Conservation (phyloP, 305 asterid species). For the Fraxinus platypoda region DNA sequence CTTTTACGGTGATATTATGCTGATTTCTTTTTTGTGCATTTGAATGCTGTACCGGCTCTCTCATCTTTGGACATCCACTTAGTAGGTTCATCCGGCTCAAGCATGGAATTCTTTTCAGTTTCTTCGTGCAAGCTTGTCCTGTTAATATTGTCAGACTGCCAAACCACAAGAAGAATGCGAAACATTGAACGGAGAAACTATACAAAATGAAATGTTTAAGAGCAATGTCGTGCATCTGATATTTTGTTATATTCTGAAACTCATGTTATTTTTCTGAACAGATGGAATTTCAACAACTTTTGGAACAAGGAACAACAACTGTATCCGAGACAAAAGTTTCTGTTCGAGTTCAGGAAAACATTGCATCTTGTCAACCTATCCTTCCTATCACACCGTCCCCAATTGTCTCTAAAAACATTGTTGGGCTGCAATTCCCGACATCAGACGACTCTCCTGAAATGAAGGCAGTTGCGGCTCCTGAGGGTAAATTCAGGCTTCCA, state of each 20-base stretch:
- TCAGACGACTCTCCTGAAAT: constrained; percentile 7
- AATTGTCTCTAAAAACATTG: constrained; percentile 20
- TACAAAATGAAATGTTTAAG: not conserved
- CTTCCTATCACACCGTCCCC: constrained; percentile 20
- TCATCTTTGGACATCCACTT: not conserved
- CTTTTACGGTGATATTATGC: not conserved
- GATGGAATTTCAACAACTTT: constrained; percentile 44
- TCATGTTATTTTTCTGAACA: constrained; percentile 25
- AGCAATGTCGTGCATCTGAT: not conserved
- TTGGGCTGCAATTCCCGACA: constrained; percentile 18
- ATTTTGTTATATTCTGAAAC: not conserved
- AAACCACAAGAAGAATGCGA: not conserved
- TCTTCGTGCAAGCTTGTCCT: not conserved
- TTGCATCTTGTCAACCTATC: constrained; percentile 16
- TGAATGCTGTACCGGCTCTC: not conserved
- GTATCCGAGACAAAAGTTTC: constrained; percentile 30
- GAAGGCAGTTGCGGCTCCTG: constrained; percentile 16
- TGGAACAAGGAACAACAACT: constrained; percentile 20
- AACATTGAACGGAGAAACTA: not conserved
- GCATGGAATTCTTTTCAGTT: not conserved
- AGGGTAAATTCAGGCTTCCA: constrained; percentile 45
- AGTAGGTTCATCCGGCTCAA: not conserved
- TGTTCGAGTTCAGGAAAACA: constrained; percentile 26
- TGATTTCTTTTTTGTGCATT: not conserved
- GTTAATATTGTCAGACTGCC: not conserved